A percentile compares a stretch with the other conserved stretches of the same genome.
Conservation (phyloP, 2,329 filamentous ascomycete genomes). For the Pestalotiopsis fici region DNA sequence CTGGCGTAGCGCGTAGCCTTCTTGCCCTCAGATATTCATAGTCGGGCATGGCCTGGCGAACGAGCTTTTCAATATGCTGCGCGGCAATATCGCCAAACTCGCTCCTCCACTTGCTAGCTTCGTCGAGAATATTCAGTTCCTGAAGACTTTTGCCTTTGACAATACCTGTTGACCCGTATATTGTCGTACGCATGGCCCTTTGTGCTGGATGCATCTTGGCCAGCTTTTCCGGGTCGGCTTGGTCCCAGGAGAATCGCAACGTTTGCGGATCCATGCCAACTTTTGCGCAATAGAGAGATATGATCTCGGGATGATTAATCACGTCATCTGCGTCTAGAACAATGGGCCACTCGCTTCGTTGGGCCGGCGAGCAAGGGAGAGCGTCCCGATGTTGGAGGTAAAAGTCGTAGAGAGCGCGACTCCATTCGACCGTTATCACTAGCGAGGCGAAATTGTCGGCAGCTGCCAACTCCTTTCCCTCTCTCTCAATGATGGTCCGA, state of each 20-base stretch:
- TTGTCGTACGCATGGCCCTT: not conserved
- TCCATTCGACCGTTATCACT: not conserved
- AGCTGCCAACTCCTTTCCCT: not conserved
- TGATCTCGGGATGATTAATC: not conserved
- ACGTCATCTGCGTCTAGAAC: not conserved
- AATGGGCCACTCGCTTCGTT: not conserved
- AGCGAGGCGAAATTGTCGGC: not conserved
- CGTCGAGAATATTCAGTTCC: not conserved
- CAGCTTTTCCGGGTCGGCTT: not conserved
- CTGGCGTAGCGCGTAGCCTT: not conserved
- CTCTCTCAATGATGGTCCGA: constrained; percentile 17
- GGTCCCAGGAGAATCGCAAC: not conserved
- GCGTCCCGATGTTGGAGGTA: not conserved
- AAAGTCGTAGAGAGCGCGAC: not conserved
- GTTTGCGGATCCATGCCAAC: not conserved
- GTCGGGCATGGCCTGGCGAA: not conserved
- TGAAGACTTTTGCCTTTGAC: not conserved
- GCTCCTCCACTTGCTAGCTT: not conserved
- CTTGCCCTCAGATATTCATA: not conserved
- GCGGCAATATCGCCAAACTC: not conserved
- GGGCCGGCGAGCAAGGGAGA: not conserved
- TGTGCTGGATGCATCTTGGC: not conserved
- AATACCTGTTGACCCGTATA: not conserved
- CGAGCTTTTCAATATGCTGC: not conserved
- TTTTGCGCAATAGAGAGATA: not conserved